Base-by-base conservation (phyloP, 345 rosid genomes). In the Bruguiera parviflora region DNA sequence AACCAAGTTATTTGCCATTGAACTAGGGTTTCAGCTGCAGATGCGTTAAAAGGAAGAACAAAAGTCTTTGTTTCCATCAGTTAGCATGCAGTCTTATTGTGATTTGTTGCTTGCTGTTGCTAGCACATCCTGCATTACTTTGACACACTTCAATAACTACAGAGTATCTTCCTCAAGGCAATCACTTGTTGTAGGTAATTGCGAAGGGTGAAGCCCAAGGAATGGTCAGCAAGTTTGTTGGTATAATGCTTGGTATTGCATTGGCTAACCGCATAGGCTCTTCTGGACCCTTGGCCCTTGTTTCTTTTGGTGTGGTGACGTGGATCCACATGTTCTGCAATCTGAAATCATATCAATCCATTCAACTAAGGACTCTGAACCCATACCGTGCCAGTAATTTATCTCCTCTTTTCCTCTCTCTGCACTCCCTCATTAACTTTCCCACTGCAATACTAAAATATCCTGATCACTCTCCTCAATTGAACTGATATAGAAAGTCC, bases 121-220 rank as follows among this genome's bases (percentile, higher is more conserved):
- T 37, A 13, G 37, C 8, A 61, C 53, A 11, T 66, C 18, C 39
- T 18, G 3, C 25, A 19, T 58, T 27, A n/a, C 66, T 46, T 49
- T 28, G 51, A 57, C 60, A 47, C 21, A 24, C 33, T 37, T 43
- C 49, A 19, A 35, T 53, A 37, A 60, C 43, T 63, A 32, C 58
- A 25, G 52, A 11, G 28, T 28, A 5, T 28, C 31, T 67, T 63
- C 27, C 63, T 71, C 21, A 70, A 64, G 62, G 25, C 9, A 75
- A 63, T 67, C 70, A 49, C 65, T 68, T 47, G 70, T 58, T 78
- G 46, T 78, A 91, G 98, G 97, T 95, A 58, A 95, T 95, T 61
- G 99, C 96, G 43, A 95, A 92, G 70, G 99, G 96, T 71, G 99
- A 95, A 87, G 99, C 99, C 81, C 99, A 95, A 80, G 99, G 99